A percentile compares a stretch with the other conserved stretches of the same genome.
Evolutionary conservation across 495 filamentous ascomycete species (phyloP).

Genomic region (Letharia lupina): DNA sequence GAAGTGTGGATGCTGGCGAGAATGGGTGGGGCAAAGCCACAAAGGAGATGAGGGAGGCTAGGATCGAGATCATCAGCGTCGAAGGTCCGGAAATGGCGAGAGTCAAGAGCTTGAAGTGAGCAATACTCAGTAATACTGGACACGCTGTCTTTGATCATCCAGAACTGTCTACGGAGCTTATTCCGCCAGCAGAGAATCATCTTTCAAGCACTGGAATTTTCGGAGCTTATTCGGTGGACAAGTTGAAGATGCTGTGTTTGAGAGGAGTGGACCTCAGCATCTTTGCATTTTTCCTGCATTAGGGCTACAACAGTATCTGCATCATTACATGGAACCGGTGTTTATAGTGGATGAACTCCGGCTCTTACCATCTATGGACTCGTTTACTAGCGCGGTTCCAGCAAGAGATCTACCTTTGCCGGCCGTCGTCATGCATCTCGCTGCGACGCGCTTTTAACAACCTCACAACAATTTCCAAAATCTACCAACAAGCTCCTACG

Average conservation of each 20-base stretch:
- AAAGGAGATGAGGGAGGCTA: constrained; percentile 45
- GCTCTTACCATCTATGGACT: constrained; percentile 2
- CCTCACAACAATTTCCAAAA: constrained; percentile 6
- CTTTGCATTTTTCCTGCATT: not conserved
- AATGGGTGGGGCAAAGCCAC: constrained; percentile 49
- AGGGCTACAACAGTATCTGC: not conserved
- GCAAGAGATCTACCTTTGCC: constrained; percentile 15
- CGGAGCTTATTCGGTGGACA: not conserved
- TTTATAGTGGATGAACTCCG: not conserved
- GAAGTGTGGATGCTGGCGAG: constrained; percentile 50
- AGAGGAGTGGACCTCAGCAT: not conserved
- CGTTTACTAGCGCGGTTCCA: constrained; percentile 15
- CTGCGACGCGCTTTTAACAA: constrained; percentile 18
- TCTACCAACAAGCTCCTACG: not conserved
- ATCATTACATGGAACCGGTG: not conserved
- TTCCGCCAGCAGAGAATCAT: not conserved
- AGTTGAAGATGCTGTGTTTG: not conserved
- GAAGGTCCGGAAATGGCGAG: constrained; percentile 40
- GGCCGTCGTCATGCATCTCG: constrained; percentile 21
- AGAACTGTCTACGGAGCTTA: not conserved
- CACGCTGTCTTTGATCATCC: not conserved
- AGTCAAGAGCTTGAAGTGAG: constrained; percentile 27
- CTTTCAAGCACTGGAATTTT: not conserved
- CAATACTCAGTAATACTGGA: not conserved
- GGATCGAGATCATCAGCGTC: constrained; percentile 44